phyloP scores from a whole-genome alignment of 2,329 filamentous ascomycete genomes.

The Trichoderma asperellum region DNA sequence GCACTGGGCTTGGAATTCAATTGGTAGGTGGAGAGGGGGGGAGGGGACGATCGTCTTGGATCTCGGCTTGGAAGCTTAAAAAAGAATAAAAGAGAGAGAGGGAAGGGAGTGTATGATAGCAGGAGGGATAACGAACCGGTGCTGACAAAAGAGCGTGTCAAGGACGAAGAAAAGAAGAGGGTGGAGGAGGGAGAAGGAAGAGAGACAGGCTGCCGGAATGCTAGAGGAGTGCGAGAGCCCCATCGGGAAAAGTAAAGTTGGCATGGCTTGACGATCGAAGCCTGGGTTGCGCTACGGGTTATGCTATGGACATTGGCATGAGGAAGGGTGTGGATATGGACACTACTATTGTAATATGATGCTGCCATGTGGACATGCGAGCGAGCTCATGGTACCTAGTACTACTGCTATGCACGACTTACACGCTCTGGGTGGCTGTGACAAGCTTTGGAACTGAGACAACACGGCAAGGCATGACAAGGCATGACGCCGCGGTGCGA shows the following conservation, averaged over 20 bases:
- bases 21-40: neutral
- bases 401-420: neutral
- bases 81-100: neutral
- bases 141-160: slow-evolving; percentile 1
- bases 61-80: neutral
- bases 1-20: slow-evolving; percentile 4
- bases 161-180: neutral
- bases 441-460: neutral
- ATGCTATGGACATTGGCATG: neutral
- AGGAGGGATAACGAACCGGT: neutral
- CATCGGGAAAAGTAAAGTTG: neutral
- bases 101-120: too few relatives aligned
- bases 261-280: slow-evolving; percentile 22
- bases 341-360: neutral
- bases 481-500: neutral
- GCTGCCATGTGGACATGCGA: neutral
- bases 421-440: neutral
- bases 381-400: neutral
- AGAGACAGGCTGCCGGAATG: neutral
- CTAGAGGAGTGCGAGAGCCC: neutral
- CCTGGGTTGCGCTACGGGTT: neutral
- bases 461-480: neutral
- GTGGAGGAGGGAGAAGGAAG: neutral
- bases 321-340: neutral
- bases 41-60: neutral